Conservation (phyloP, 495 filamentous ascomycete species). For the Penicillium herquei region DNA sequence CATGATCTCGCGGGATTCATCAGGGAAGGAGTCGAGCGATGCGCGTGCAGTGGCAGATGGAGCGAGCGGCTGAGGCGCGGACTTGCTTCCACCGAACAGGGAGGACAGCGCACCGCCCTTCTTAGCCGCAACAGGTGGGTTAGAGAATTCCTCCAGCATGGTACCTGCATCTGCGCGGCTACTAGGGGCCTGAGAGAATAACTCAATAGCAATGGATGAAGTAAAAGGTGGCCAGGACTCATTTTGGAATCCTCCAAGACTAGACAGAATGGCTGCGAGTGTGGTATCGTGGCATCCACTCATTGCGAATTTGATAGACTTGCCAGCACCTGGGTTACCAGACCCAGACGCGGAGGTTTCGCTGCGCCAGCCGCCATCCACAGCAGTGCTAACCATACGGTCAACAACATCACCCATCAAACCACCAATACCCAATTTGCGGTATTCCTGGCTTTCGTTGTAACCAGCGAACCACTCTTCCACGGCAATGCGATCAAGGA, state of each 20-base stretch:
- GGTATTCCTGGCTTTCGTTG: slow-evolving; percentile 78
- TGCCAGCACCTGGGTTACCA: slow-evolving; percentile 44
- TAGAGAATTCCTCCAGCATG: slow-evolving; percentile 28
- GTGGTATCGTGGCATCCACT: slow-evolving; percentile 96
- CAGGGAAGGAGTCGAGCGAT: slow-evolving; percentile 31
- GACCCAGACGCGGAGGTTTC: slow-evolving; percentile 52
- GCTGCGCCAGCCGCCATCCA: slow-evolving; percentile 57
- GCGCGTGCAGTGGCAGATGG: slow-evolving; percentile 36
- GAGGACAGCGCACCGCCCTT: slow-evolving; percentile 32
- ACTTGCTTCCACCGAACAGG: slow-evolving; percentile 25
- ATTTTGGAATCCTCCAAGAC: slow-evolving; percentile 72
- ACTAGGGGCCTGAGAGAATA: slow-evolving; percentile 59
- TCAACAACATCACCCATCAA: slow-evolving; percentile 81
- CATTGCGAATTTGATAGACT: slow-evolving; percentile 66
- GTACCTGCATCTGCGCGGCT: slow-evolving; percentile 6
- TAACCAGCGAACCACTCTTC: slow-evolving; percentile 97
- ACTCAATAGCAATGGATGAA: slow-evolving; percentile 84
- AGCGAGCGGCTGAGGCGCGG: slow-evolving; percentile 14
- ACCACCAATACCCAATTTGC: slow-evolving; percentile 79
- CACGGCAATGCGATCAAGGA: slow-evolving; percentile 74
- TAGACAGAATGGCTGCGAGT: slow-evolving; percentile 73
- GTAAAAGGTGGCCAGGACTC: slow-evolving; percentile 89
- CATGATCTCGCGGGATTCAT: slow-evolving; percentile 47
- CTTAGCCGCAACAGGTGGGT: slow-evolving; percentile 22
- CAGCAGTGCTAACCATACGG: slow-evolving; percentile 73